Conservation (phyloP, 352 stramenopile species). For the Peronospora farinosa region DNA sequence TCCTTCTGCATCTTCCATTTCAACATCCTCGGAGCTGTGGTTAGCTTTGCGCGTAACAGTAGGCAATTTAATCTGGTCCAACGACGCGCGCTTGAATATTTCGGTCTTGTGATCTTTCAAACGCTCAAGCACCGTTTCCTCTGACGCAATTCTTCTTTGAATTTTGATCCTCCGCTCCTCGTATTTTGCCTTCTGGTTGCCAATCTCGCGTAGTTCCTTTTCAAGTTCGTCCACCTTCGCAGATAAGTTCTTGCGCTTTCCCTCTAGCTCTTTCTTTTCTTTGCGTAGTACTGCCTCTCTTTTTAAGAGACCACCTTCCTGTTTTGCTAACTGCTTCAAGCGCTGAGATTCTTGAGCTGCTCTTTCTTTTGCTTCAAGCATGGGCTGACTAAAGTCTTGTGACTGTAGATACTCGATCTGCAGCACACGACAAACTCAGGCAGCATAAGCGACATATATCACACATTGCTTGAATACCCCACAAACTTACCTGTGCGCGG, state of each 20-base stretch:
- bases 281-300: slow-evolving; percentile 51
- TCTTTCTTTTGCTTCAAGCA: slow-evolving; percentile 41
- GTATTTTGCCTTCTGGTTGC: slow-evolving; percentile 55
- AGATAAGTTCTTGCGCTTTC: slow-evolving; percentile 23
- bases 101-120: slow-evolving; percentile 92
- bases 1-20: slow-evolving; percentile 47
- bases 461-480: neutral
- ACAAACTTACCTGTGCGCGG: slow-evolving; percentile 53
- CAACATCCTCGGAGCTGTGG: slow-evolving; percentile 39
- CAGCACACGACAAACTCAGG: slow-evolving; percentile 1
- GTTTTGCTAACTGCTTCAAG: slow-evolving; percentile 47
- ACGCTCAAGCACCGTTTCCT: slow-evolving; percentile 89
- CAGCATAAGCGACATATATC: slow-evolving; percentile 6
- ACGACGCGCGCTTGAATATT: slow-evolving; percentile 90
- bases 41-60: slow-evolving; percentile 25
- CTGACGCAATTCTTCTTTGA: slow-evolving; percentile 77
- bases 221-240: slow-evolving; percentile 53
- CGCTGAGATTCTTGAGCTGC: slow-evolving; percentile 40
- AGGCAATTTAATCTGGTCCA: slow-evolving; percentile 93
- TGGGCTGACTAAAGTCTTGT: slow-evolving; percentile 56
- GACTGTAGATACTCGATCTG: slow-evolving; percentile 59
- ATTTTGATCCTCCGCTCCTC: slow-evolving; percentile 59
- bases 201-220: slow-evolving; percentile 52
- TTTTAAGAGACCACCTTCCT: slow-evolving; percentile 45
- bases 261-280: slow-evolving; percentile 67